Conservation (phyloP, 75 land plant species). For the Adiantum capillusveneris region DNA sequence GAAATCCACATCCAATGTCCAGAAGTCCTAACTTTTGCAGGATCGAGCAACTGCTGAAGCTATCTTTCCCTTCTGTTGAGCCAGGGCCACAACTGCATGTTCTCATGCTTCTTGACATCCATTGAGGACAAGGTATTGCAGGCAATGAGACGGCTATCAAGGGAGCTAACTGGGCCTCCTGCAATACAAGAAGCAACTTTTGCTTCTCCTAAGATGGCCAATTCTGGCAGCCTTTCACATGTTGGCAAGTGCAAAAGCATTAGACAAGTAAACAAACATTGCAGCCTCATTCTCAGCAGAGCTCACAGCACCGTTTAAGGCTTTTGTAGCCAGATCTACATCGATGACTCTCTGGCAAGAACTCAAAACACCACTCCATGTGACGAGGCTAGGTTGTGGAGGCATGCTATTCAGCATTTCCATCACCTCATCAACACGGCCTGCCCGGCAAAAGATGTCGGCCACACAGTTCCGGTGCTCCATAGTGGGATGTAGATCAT, state of each 20-base stretch:
- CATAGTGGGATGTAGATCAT: slow-evolving; percentile 26
- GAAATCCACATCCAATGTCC: too few species aligned
- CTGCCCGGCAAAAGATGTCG: slow-evolving; percentile 42
- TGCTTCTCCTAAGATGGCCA: too few species aligned
- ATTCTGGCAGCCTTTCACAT: too few species aligned
- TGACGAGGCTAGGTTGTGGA: slow-evolving; percentile 20
- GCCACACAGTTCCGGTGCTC: slow-evolving; percentile 44
- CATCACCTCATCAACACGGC: slow-evolving; percentile 22
- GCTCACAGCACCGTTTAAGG: slow-evolving; percentile 17
- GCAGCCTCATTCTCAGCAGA: slow-evolving; percentile 22
- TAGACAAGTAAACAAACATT: slow-evolving; percentile 33
- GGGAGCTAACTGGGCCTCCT: too few species aligned
- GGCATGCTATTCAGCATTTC: slow-evolving; percentile 23
- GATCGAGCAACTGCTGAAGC: too few species aligned
- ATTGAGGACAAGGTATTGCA: too few species aligned
- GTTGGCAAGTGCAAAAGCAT: slow-evolving; percentile 39
- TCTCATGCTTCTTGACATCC: too few species aligned
- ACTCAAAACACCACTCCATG: slow-evolving; percentile 33
- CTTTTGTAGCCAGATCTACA: slow-evolving; percentile 24
- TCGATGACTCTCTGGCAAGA: slow-evolving; percentile 30
- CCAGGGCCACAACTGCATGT: too few species aligned
- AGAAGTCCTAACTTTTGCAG: too few species aligned
- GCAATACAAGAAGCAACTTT: too few species aligned
- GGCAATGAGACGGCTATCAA: too few species aligned
- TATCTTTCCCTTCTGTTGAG: too few species aligned